phyloP scores from a whole-genome alignment of 2,329 filamentous ascomycete species.

The Hymenoscyphus albidus region DNA sequence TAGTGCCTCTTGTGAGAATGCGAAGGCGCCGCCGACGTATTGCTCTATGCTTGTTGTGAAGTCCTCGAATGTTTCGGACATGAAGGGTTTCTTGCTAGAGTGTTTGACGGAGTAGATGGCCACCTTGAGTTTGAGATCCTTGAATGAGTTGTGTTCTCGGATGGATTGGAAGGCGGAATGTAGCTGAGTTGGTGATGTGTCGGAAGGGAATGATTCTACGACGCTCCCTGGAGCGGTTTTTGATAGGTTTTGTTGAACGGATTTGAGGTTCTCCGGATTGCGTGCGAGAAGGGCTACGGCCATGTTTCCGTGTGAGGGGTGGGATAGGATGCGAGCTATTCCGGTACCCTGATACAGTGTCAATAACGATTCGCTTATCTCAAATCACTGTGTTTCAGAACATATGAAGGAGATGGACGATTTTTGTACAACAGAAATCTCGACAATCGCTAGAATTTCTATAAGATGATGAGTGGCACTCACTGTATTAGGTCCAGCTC shows the following conservation, averaged over 20 bases:
- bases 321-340: conserved; percentile 52
- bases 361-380: background rate
- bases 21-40: conserved; percentile 53
- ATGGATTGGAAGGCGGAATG: conserved; percentile 48
- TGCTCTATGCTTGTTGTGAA: conserved; percentile 46
- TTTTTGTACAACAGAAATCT: background rate
- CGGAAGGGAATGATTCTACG: conserved; percentile 49
- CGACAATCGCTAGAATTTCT: too few species aligned
- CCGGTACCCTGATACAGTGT: conserved; percentile 44
- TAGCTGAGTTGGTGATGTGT: conserved; percentile 46
- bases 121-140: conserved; percentile 46
- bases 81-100: conserved; percentile 50
- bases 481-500: conserved; percentile 44
- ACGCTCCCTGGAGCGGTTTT: conserved; percentile 41
- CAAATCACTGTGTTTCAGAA: background rate
- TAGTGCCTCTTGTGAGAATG: conserved; percentile 50
- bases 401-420: background rate
- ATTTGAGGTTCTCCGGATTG: conserved; percentile 42
- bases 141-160: conserved; percentile 44
- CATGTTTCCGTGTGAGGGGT: conserved; percentile 51
- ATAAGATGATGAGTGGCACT: conserved; percentile 6
- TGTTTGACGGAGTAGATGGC: conserved; percentile 56
- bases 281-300: conserved; percentile 53
- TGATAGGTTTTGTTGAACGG: conserved; percentile 41
- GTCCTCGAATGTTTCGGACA: conserved; percentile 49